Percentiles rank a stretch among this genome's conserved stretches.
Conservation (phyloP, 176 grass and related monocot genomes). For the barley (Hordeum vulgare) region DNA sequence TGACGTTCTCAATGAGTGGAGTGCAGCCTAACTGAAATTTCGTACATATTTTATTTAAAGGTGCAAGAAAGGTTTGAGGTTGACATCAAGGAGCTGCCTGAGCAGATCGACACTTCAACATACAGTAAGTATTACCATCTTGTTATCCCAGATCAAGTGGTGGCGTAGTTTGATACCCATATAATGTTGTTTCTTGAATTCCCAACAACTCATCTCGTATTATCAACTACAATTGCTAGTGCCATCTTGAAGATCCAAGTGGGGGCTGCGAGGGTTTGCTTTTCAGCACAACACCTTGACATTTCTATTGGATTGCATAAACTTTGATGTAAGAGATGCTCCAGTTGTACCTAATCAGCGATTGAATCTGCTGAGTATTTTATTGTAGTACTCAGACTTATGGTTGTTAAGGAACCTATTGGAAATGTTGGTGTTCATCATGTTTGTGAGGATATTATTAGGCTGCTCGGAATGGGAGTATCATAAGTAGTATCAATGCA, state of each 20-base stretch:
- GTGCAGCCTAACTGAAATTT: background rate
- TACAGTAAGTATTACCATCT: conserved; percentile 66
- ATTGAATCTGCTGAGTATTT: background rate
- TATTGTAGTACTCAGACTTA: background rate
- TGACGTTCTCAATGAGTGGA: background rate
- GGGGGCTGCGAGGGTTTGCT: background rate
- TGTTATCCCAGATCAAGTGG: no score
- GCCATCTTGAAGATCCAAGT: conserved; percentile 24
- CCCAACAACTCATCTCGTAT: background rate
- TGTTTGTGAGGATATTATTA: background rate
- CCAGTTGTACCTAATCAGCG: background rate
- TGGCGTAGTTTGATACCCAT: no score
- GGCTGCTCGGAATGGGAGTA: no score
- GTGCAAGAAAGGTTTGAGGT: conserved; percentile 99
- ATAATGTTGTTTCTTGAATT: no score
- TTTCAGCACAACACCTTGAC: background rate
- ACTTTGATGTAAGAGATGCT: background rate
- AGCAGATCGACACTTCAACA: conserved; percentile 95
- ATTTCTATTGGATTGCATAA: background rate
- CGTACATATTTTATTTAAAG: conserved; percentile 17
- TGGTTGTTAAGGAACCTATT: background rate
- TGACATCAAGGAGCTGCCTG: conserved; percentile 94
- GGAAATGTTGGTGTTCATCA: background rate
- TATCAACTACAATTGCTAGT: conserved; percentile 14
- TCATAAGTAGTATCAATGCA: no score